Base-by-base conservation (phyloP, 2,329 filamentous ascomycete genomes). In the Aschersonia sp. region DNA sequence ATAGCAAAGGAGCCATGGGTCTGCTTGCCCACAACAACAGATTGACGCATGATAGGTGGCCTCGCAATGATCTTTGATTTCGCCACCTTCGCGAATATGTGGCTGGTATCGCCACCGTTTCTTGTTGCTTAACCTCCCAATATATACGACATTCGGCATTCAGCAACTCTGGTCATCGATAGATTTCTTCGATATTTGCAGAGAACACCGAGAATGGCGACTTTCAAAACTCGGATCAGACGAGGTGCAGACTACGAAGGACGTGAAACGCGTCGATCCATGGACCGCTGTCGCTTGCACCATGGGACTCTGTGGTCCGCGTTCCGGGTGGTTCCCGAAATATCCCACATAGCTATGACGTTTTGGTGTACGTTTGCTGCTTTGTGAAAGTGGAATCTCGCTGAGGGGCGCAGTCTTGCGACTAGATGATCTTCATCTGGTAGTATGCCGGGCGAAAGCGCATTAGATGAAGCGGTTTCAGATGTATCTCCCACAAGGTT, bases 401-500 rank as follows among this genome's bases (percentile, higher is more conserved):
- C 20, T 20, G 35, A 12, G 35, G 12, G 35, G 35, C 35, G 35
- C 35, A 38, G 35, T 38, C 35, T 38, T 38, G 7, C 35, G 7
- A 12, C 35, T 38, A 38, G 35, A 38, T 7, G 35, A 38, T 38
- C 35, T 38, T 38, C 35, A 38, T 38, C 35, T 38, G 35, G 35
- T 38, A 38, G 35, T 38, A 9, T 38, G 35, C 12, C 35, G 35
- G 35, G 35, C 12, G 12, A 38, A 28, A 12, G 35, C 12, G 35
- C 35, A 38, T 38, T 7, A 38, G 35, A 38, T 12, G 35, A 38
- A 48, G 9, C 10, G 43, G 47, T 48, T 45, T 48, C 47, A 48
- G 47, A 45, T 40, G 10, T 7, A 5, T 4, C 30, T 10, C 5
- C 7, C 40, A 44, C 31, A 35, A 38, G 35, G 20, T 9, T 48